Evolutionary conservation across 345 rosid genomes (phyloP).

Genomic region (Capsella bursapastoris): DNA sequence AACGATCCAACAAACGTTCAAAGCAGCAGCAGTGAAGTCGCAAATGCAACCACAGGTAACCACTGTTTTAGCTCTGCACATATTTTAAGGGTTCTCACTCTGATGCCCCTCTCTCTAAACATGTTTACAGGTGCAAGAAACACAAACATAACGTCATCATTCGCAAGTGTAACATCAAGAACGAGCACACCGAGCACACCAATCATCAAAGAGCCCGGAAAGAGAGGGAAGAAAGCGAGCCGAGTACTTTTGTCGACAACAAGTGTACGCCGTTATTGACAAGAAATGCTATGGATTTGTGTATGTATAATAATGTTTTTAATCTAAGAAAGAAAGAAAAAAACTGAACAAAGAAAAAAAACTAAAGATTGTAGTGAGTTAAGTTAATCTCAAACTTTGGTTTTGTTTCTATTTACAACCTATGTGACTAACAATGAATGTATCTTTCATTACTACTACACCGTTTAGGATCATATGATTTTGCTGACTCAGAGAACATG

Average conservation of each 20-base stretch:
- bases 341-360: slow-evolving; percentile 6
- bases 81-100: not conserved
- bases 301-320: slow-evolving; percentile 30
- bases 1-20: slow-evolving; percentile 52
- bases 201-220: slow-evolving; percentile 60
- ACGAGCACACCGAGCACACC: slow-evolving; percentile 48
- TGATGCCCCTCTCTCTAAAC: slow-evolving; percentile 11
- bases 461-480: slow-evolving; percentile 15
- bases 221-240: slow-evolving; percentile 76
- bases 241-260: slow-evolving; percentile 86
- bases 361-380: slow-evolving; percentile 2
- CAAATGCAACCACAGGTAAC: slow-evolving; percentile 53
- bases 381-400: slow-evolving; percentile 17
- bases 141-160: slow-evolving; percentile 58
- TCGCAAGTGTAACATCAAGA: slow-evolving; percentile 74
- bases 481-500: slow-evolving; percentile 27
- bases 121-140: slow-evolving; percentile 55
- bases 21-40: slow-evolving; percentile 43
- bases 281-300: not conserved
- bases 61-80: slow-evolving; percentile 15
- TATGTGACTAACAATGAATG: slow-evolving; percentile 16
- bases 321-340: not conserved
- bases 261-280: slow-evolving; percentile 78
- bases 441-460: not conserved
- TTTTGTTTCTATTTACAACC: slow-evolving; percentile 18